phyloP scores from a whole-genome alignment of 768 basidiomycete species.

The Asterophora lycoperdoides region DNA sequence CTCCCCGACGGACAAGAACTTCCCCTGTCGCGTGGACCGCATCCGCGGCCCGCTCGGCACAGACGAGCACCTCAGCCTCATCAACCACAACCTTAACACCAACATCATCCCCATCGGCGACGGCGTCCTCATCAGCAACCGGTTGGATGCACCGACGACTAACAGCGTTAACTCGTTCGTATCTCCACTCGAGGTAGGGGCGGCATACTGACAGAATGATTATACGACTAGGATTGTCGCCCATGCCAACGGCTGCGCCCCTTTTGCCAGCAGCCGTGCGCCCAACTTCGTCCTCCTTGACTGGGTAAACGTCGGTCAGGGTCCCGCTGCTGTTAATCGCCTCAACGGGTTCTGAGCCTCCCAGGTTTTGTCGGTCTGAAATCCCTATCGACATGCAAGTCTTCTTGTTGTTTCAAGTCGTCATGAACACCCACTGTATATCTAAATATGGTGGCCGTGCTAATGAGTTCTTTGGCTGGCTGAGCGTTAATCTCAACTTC shows the following conservation, averaged over 20 bases:
- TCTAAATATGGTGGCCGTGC: too few relatives aligned
- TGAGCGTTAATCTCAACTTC: too few relatives aligned
- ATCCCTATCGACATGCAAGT: too few relatives aligned
- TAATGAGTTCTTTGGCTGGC: too few relatives aligned
- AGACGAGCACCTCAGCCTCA: conserved; percentile 36
- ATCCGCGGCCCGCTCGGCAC: conserved; percentile 30
- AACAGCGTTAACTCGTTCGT: conserved; percentile 27
- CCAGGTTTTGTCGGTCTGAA: too few relatives aligned
- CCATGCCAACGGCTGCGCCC: conserved; percentile 39
- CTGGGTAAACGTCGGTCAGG: conserved; percentile 41
- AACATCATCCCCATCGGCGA: conserved; percentile 25
- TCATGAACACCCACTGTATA: too few relatives aligned
- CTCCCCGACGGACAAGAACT: conserved; percentile 31
- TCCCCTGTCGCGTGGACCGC: conserved; percentile 39
- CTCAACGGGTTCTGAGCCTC: conserved; percentile 29
- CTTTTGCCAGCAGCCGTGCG: conserved; percentile 32
- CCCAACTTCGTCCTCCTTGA: conserved; percentile 49
- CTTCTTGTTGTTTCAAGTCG: too few relatives aligned
- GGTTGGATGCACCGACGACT: conserved; percentile 21
- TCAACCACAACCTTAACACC: conserved; percentile 42
- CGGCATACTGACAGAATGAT: too few relatives aligned
- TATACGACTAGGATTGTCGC: conserved; percentile 27
- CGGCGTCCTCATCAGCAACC: conserved; percentile 27
- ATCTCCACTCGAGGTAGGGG: too few relatives aligned
- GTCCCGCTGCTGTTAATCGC: conserved; percentile 32